phyloP scores from a whole-genome alignment of 805 yeast genomes.

The Maudiozyma saulgeensis region DNA sequence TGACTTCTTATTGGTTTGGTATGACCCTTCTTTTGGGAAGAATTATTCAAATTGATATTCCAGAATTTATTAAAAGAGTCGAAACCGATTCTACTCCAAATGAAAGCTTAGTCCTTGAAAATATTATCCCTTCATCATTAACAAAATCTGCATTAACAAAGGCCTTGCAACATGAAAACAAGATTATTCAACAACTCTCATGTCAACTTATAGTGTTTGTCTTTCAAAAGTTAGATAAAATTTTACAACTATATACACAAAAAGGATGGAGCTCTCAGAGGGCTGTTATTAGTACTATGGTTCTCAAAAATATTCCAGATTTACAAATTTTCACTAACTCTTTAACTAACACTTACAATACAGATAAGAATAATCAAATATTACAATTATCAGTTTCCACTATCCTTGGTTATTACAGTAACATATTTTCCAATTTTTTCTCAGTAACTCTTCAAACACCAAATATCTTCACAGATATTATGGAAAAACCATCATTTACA shows the following conservation, averaged over 20 bases:
- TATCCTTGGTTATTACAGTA: constrained; percentile 34
- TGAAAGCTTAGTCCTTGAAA: constrained; percentile 37
- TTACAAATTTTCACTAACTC: constrained; percentile 29
- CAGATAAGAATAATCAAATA: constrained; percentile 34
- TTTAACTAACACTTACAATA: constrained; percentile 34
- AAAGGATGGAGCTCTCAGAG: constrained; percentile 35
- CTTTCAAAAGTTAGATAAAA: constrained; percentile 42
- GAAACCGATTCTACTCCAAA: constrained; percentile 29
- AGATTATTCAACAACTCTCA: constrained; percentile 52
- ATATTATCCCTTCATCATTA: constrained; percentile 55
- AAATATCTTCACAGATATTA: constrained; percentile 31
- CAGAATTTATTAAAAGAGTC: constrained; percentile 29
- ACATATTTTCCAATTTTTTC: constrained; percentile 30
- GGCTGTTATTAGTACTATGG: constrained; percentile 27
- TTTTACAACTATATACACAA: constrained; percentile 30
- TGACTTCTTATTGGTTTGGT: constrained; percentile 77
- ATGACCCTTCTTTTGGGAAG: constrained; percentile 53
- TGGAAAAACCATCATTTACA: constrained; percentile 28
- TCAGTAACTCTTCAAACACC: constrained; percentile 25
- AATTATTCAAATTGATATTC: constrained; percentile 49
- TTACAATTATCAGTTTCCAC: constrained; percentile 40
- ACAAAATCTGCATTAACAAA: constrained; percentile 49
- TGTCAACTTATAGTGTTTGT: constrained; percentile 48
- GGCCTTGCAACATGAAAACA: constrained; percentile 42
- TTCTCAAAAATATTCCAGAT: constrained; percentile 40